Evolutionary conservation across 179 eudicot genomes (phyloP).

Genomic region (Actinidia polygama): DNA sequence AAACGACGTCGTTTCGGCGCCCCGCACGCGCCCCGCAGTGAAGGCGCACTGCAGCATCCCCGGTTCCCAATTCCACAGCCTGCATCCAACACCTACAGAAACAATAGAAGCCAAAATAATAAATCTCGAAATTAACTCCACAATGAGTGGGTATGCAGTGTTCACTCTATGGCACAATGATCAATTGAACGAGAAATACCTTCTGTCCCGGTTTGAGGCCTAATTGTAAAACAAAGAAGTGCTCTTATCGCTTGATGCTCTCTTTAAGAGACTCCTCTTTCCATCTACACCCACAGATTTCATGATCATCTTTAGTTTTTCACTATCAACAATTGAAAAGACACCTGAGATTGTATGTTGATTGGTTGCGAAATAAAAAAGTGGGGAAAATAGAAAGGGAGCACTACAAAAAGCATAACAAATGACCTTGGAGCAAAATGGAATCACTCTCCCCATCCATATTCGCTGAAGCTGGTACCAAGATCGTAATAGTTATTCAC

Average conservation of each 20-base stretch:
- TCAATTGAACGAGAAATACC: slow-evolving; percentile 39
- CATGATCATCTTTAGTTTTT: not conserved
- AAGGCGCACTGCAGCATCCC: too few relatives aligned
- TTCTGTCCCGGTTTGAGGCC: slow-evolving; percentile 84
- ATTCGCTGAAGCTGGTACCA: slow-evolving; percentile 93
- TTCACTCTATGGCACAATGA: not conserved
- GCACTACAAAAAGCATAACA: not conserved
- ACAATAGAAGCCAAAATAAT: slow-evolving; percentile 6
- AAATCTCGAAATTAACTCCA: not conserved
- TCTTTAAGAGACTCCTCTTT: slow-evolving; percentile 91
- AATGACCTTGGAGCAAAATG: slow-evolving; percentile 90
- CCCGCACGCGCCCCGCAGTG: too few relatives aligned
- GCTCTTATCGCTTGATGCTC: slow-evolving; percentile 95
- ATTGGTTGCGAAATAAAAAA: not conserved
- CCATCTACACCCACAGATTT: slow-evolving; percentile 54
- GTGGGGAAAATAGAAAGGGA: not conserved
- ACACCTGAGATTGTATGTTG: not conserved
- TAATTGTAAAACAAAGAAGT: slow-evolving; percentile 90
- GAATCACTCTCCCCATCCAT: slow-evolving; percentile 99
- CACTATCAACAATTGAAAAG: not conserved
- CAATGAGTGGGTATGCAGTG: not conserved
- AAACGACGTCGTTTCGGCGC: too few relatives aligned
- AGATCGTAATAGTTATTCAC: slow-evolving; percentile 94
- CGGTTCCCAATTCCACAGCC: slow-evolving; percentile 99
- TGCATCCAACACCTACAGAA: slow-evolving; percentile 82